Conservation (phyloP, 306 rosid genomes). For the Geum urbanum region DNA sequence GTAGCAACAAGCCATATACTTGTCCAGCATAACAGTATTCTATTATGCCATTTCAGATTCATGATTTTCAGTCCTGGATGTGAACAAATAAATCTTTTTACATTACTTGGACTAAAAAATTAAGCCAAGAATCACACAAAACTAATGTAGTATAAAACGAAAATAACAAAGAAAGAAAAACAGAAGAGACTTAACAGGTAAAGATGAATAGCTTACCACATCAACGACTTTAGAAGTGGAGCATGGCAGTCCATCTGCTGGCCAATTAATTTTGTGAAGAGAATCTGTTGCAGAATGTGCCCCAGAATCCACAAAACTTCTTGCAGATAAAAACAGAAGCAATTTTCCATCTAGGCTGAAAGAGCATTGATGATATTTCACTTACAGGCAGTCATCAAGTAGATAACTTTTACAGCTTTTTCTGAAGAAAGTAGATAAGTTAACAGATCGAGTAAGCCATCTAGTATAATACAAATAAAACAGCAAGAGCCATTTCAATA, state of each 20-base stretch:
- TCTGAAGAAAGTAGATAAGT: not conserved
- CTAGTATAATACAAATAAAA: not conserved
- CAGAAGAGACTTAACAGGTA: not conserved
- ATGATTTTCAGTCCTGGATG: not conserved
- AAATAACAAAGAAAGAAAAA: not conserved
- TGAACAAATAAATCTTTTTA: not conserved
- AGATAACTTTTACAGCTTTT: not conserved
- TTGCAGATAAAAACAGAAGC: conserved; percentile 73
- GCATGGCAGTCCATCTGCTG: conserved; percentile 37
- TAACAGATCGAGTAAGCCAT: not conserved
- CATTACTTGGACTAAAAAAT: not conserved
- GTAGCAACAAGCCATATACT: not conserved
- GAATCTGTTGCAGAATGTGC: conserved; percentile 77
- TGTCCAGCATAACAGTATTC: not conserved
- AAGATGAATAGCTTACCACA: conserved; percentile 43
- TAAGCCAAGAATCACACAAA: not conserved
- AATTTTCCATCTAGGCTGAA: conserved; percentile 76
- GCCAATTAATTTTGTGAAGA: conserved; percentile 86
- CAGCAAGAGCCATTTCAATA: not conserved
- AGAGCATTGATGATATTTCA: conserved; percentile 21
- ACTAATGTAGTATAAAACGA: not conserved
- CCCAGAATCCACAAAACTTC: conserved; percentile 73
- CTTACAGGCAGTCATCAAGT: conserved; percentile 5
- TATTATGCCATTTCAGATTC: not conserved
- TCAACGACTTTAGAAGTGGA: conserved; percentile 48